Evolutionary conservation across 805 yeast genomes (phyloP).

Genomic region (Kodamaea kakaduensis): DNA sequence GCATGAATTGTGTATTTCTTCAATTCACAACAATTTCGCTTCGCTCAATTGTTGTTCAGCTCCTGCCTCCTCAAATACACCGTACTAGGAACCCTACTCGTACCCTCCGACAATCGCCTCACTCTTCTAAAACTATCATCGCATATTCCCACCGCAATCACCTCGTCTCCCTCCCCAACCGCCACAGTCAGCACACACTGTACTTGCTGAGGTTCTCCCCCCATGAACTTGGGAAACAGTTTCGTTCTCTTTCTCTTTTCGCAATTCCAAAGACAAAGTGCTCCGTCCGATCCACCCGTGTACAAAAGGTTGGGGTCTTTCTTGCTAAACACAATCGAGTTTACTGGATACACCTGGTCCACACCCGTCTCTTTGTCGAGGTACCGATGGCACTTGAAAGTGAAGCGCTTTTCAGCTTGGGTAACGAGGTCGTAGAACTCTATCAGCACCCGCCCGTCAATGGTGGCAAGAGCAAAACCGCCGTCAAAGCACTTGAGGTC

Average conservation of each 20-base stretch:
- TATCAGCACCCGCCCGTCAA: constrained; percentile 81
- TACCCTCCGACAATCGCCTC: constrained; percentile 13
- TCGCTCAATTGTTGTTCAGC: too few species aligned
- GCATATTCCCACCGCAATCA: constrained; percentile 38
- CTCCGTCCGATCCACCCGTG: constrained; percentile 52
- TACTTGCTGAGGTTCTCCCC: constrained; percentile 14
- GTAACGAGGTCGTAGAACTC: constrained; percentile 56
- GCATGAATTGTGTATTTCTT: too few species aligned
- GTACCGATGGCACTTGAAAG: constrained; percentile 75
- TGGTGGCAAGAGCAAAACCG: constrained; percentile 65
- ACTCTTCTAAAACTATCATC: constrained; percentile 40
- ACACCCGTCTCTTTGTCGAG: constrained; percentile 34
- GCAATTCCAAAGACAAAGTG: constrained; percentile 50
- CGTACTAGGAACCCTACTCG: constrained; percentile 10
- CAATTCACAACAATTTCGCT: too few species aligned
- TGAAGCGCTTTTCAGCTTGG: constrained; percentile 50
- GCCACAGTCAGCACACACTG: constrained; percentile 24
- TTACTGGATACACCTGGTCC: constrained; percentile 53
- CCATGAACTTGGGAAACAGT: constrained; percentile 32
- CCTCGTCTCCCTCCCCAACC: constrained; percentile 14
- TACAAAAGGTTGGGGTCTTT: constrained; percentile 33
- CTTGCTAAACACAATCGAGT: constrained; percentile 43
- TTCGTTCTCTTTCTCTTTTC: constrained; percentile 40
- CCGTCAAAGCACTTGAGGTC: constrained; percentile 44
- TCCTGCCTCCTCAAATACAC: constrained; percentile 9